A percentile compares a stretch with the other conserved stretches of the same genome.
Conservation (phyloP, 345 rosid species). For the Lepidium sativum region DNA sequence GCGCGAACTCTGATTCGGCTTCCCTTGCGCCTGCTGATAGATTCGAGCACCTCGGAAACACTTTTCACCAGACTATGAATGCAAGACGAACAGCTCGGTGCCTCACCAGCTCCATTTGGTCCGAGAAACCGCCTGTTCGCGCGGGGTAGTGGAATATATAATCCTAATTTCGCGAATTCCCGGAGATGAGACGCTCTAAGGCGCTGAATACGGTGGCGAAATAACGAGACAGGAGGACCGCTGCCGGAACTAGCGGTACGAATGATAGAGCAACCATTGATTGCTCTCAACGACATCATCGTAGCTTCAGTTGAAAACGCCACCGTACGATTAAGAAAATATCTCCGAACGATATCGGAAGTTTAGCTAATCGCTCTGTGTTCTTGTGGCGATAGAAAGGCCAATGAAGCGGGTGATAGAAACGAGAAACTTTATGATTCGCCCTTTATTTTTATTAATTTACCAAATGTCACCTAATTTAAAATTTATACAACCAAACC, state of each 20-base stretch:
- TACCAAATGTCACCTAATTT: neutral
- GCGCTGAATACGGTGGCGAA: conserved; percentile 34
- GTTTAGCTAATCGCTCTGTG: neutral
- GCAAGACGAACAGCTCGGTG: conserved; percentile 32
- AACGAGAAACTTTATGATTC: neutral
- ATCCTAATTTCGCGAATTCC: conserved; percentile 26
- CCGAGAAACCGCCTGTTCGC: conserved; percentile 22
- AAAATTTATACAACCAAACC: neutral
- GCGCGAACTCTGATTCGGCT: conserved; percentile 39
- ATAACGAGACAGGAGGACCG: conserved; percentile 33
- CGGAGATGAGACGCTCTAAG: conserved; percentile 30
- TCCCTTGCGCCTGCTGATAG: conserved; percentile 34
- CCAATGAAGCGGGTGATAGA: conserved; percentile 20
- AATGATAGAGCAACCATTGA: conserved; percentile 37
- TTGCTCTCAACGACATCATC: conserved; percentile 56
- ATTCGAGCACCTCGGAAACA: conserved; percentile 54
- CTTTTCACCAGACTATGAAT: conserved; percentile 54
- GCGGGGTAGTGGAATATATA: conserved; percentile 9
- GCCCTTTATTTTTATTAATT: neutral
- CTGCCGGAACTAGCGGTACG: conserved; percentile 34
- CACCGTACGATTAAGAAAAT: conserved; percentile 1
- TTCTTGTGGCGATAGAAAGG: conserved; percentile 19
- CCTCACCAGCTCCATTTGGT: neutral
- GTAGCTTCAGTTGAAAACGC: conserved; percentile 5
- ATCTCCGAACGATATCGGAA: conserved; percentile 15